A percentile compares a stretch with the other conserved stretches of the same genome.
These are phyloP conservation scores for Suhomyces wounanorum DNA, from an alignment of 1,139 yeast genomes.

Conservation along the genomic window DNA sequence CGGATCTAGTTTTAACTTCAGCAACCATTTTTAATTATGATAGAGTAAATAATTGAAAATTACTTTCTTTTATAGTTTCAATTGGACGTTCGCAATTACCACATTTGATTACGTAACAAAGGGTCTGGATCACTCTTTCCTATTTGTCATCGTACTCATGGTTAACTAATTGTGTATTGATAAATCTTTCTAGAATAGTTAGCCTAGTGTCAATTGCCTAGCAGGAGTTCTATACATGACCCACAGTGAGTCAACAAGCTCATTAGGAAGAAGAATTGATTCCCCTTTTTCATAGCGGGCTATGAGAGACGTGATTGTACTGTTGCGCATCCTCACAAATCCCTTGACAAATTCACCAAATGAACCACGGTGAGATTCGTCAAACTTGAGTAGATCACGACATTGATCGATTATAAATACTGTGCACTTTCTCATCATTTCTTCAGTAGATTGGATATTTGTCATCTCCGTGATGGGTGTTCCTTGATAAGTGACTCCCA, in stretches of 20 bases:
- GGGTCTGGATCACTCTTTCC: slow-evolving; percentile 2
- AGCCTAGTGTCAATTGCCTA: slow-evolving; percentile 3
- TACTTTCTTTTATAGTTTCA: slow-evolving; percentile 6
- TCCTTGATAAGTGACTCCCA: slow-evolving; percentile 20
- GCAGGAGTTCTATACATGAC: slow-evolving; percentile 2
- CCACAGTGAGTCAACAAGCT: slow-evolving; percentile 5
- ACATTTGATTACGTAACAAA: slow-evolving; percentile 2
- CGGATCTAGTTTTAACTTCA: slow-evolving; percentile 48
- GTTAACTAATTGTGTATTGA: not conserved
- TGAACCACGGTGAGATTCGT: not conserved
- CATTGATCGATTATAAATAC: slow-evolving; percentile 5
- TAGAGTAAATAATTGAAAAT: not conserved
- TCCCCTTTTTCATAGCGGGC: slow-evolving; percentile 2
- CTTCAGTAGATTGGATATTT: slow-evolving; percentile 1
- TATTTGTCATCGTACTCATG: slow-evolving; percentile 7
- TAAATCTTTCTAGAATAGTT: not conserved
- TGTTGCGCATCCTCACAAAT: not conserved
- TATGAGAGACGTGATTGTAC: slow-evolving; percentile 2
- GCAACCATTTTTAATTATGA: slow-evolving; percentile 35
- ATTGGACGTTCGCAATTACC: not conserved
- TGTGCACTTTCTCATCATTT: slow-evolving; percentile 3
- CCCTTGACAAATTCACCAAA: slow-evolving; percentile 1
- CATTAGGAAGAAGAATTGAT: slow-evolving; percentile 4
- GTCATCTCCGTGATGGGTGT: slow-evolving; percentile 11
- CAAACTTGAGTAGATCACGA: not conserved